These are phyloP conservation scores for Cladosporium sp. DNA, from an alignment of 2,329 filamentous ascomycete species.

Conservation along the genomic window DNA sequence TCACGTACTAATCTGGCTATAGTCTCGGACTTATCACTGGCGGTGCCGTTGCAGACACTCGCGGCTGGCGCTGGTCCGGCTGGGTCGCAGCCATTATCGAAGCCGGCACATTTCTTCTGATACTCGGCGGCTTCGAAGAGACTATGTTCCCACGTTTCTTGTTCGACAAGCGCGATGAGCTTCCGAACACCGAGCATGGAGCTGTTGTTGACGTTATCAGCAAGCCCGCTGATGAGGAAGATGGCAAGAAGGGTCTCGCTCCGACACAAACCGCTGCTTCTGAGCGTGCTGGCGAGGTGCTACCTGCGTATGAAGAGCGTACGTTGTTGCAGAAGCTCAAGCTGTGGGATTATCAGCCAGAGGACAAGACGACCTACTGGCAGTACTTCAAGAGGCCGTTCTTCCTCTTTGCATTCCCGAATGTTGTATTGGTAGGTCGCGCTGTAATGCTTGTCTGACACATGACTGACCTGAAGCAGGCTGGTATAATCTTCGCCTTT, in stretches of 20 bases:
- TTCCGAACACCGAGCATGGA: not conserved
- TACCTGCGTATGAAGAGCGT: constrained; percentile 27
- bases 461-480: constrained; percentile 11
- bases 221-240: not conserved
- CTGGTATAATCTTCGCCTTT: constrained; percentile 46
- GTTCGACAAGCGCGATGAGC: constrained; percentile 26
- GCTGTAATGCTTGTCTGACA: not conserved
- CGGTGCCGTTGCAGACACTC: constrained; percentile 40
- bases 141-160: constrained; percentile 42
- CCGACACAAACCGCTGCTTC: constrained; percentile 4
- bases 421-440: constrained; percentile 37
- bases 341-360: constrained; percentile 32
- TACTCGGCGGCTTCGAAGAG: constrained; percentile 39
- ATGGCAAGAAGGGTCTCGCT: constrained; percentile 13
- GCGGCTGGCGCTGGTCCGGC: constrained; percentile 41
- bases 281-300: constrained; percentile 11
- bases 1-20: not conserved
- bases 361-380: constrained; percentile 43
- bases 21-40: constrained; percentile 41
- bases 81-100: constrained; percentile 39
- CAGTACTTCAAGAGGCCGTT: constrained; percentile 47
- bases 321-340: constrained; percentile 29
- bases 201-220: not conserved
- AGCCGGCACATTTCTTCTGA: constrained; percentile 26
- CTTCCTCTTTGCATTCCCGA: constrained; percentile 44